phyloP scores from a whole-genome alignment of 352 stramenopile genomes.

The Aphanomyces invadans region DNA sequence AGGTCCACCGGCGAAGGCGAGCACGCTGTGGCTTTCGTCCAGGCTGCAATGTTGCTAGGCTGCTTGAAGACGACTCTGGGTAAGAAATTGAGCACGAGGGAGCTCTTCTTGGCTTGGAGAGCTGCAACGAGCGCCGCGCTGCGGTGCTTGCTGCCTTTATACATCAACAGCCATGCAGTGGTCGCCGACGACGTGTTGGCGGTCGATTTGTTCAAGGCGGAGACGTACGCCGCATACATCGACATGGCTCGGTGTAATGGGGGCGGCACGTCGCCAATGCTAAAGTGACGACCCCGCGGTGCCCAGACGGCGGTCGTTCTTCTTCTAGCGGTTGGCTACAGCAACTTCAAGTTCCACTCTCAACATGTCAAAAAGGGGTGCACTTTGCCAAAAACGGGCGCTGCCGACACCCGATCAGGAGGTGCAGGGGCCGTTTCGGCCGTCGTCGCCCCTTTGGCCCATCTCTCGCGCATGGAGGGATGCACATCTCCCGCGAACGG shows the following conservation, averaged over 20 bases:
- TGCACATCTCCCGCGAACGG: neutral
- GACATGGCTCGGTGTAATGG: neutral
- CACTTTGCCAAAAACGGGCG: neutral
- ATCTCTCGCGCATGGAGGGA: neutral
- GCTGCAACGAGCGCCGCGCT: neutral
- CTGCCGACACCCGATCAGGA: neutral
- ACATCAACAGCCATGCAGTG: slow-evolving; percentile 5
- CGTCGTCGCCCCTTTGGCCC: neutral
- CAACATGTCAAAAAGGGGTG: slow-evolving; percentile 10
- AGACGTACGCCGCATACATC: neutral
- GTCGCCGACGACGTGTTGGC: neutral
- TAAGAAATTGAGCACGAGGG: neutral
- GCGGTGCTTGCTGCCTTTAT: neutral
- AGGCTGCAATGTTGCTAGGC: neutral
- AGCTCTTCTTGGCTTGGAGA: slow-evolving; percentile 15
- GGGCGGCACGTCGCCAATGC: neutral
- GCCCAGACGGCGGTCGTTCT: too few relatives aligned
- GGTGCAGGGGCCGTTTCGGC: neutral
- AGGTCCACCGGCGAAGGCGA: neutral
- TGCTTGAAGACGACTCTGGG: neutral
- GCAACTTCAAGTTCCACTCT: neutral
- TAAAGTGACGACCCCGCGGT: neutral
- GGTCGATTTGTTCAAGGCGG: slow-evolving; percentile 8
- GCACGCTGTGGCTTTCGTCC: neutral
- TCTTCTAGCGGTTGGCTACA: neutral